phyloP scores from a whole-genome alignment of 345 rosid species.

The Litchi chinensis region DNA sequence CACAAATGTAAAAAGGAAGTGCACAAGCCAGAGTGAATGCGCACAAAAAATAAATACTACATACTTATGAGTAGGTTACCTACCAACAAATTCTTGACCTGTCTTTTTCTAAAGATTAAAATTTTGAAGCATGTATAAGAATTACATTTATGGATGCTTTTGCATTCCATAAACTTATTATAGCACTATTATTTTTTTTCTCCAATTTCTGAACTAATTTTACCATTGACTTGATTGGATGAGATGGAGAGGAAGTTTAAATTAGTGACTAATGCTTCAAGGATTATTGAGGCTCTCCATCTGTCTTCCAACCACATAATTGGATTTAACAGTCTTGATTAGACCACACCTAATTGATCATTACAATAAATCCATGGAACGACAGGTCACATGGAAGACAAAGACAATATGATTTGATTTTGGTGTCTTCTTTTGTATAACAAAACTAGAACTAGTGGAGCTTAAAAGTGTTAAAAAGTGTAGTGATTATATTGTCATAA shows the following conservation, averaged over 20 bases:
- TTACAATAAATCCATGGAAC: conserved; percentile 1
- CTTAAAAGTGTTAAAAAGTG: conserved; percentile 11
- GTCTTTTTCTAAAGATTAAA: no score
- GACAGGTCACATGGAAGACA: conserved; percentile 27
- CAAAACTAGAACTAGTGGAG: not conserved
- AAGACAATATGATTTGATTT: conserved; percentile 6
- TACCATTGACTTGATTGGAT: not conserved
- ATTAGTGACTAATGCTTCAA: not conserved
- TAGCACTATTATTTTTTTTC: no score
- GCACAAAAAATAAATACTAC: no score
- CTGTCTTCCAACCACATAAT: conserved; percentile 4
- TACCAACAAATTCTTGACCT: no score
- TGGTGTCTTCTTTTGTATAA: not conserved
- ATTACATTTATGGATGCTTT: no score
- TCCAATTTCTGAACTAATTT: no score
- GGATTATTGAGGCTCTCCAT: no score
- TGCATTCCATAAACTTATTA: no score
- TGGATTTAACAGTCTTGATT: conserved; percentile 4
- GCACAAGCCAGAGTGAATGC: no score
- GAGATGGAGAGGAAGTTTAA: not conserved
- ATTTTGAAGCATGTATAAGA: no score
- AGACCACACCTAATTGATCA: not conserved
- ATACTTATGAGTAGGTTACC: no score
- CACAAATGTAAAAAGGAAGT: no score
- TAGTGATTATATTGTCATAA: not conserved